A percentile compares a stretch with the other conserved stretches of the same genome.
Conservation (phyloP, 2,329 filamentous ascomycete species). For the Harringtonia lauricola region DNA sequence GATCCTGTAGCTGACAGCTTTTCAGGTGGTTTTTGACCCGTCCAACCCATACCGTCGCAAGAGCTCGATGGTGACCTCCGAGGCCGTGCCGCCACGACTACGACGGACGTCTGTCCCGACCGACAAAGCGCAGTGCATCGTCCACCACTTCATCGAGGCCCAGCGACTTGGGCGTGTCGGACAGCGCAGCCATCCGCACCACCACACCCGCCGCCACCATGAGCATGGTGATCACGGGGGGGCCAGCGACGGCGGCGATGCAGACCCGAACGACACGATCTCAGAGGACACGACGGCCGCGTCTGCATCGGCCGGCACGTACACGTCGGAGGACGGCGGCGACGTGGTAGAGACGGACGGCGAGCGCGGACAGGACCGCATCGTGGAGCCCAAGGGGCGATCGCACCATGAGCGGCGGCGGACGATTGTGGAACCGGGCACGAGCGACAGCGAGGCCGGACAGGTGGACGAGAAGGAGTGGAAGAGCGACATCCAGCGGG, state of each 20-base stretch:
- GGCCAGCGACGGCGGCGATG: background rate
- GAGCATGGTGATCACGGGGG: constrained; percentile 5
- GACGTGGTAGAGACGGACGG: background rate
- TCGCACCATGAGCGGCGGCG: constrained; percentile 8
- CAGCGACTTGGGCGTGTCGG: constrained; percentile 29
- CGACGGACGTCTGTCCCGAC: constrained; percentile 15
- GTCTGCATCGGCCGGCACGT: too few species aligned
- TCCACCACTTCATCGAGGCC: constrained; percentile 52
- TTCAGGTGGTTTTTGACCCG: constrained; percentile 50
- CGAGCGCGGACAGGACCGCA: constrained; percentile 11
- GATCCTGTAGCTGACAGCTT: too few species aligned
- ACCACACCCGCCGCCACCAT: constrained; percentile 10
- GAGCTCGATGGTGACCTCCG: constrained; percentile 48
- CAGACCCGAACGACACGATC: background rate
- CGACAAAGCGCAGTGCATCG: constrained; percentile 46
- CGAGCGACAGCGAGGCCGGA: constrained; percentile 32
- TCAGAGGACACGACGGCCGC: too few species aligned
- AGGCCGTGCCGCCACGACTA: constrained; percentile 27
- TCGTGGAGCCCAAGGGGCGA: constrained; percentile 24
- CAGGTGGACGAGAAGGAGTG: constrained; percentile 47
- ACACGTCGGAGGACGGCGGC: too few species aligned
- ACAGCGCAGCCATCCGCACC: constrained; percentile 12
- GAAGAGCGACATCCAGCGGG: constrained; percentile 35
- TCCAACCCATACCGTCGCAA: constrained; percentile 52
- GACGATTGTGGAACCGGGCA: constrained; percentile 27